Evolutionary conservation across 2,329 filamentous ascomycete species (phyloP), one percentile per base, ranked within the genome.

Genomic region (Westerdykella sp.): DNA sequence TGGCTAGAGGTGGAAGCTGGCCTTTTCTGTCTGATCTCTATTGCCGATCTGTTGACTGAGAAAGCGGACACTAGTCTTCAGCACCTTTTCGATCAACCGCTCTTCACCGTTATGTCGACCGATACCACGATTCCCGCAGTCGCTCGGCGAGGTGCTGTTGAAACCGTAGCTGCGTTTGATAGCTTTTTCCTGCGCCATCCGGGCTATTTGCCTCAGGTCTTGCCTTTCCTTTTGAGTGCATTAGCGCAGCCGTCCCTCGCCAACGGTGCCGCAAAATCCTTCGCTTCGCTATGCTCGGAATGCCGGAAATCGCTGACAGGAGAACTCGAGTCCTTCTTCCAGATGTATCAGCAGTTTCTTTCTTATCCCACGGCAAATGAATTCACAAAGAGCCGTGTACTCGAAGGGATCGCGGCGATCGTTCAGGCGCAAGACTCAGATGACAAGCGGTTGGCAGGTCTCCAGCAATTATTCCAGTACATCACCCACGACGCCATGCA

Each of bases 131-230:
- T 88, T 10, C 83, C 83, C 1, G 67, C 78, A 4, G 76, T 81
- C 41, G 76, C 81, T 14, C 76, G 80, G 39, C 80, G 86, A 55
- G 84, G 84, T 0, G 83, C 83, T 30, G 75, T 91, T 23, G 76
- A 78, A 37, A 67, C 87, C 34, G 80, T 91, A 34, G 84, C 85
- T 51, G 76, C 80, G 21, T 89, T 87, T 58, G 80, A 84, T 5
- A 79, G 83, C 42, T 93, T 87, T 66, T 91, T 94, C 62, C 78
- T 85, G 55, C 76, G 81, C 16, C 80, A 87, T 57, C 72, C 80
- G 1, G 73, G 77, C 25, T 79, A 80, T 47, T 73, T 94, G 1
- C 83, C 85, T 1, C 72, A 80, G 34, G 84, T 84, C 1, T 71
- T 94, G 18, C 85, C 83, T 39, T 80, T 91, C 36, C 74, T 93